Conservation (phyloP, 495 filamentous ascomycete genomes). For the Oleoguttula mirabilis region DNA sequence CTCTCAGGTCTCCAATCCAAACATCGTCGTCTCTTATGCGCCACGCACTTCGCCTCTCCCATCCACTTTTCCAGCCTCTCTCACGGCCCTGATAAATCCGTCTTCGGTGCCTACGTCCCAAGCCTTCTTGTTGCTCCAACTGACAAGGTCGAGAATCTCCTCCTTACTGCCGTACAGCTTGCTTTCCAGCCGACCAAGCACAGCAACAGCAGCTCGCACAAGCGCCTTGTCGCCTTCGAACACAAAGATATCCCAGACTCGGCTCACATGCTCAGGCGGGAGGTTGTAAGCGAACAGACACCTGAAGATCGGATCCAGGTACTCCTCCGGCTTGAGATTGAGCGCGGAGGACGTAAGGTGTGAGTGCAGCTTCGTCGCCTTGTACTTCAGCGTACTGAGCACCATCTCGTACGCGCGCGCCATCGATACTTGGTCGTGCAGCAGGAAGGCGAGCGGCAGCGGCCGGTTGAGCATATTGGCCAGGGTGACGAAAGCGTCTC, state of each 20-base stretch:
- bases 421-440: constrained; percentile 60
- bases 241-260: constrained; percentile 88
- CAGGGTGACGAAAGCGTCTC: constrained; percentile 67
- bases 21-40: no score
- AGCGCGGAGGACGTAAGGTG: constrained; percentile 45
- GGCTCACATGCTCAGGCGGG: constrained; percentile 59
- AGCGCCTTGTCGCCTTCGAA: constrained; percentile 83
- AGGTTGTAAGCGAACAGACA: constrained; percentile 46
- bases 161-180: constrained; percentile 46
- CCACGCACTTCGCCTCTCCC: not conserved
- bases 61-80: constrained; percentile 54
- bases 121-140: constrained; percentile 33
- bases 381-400: constrained; percentile 56
- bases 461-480: constrained; percentile 84
- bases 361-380: constrained; percentile 54
- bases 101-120: constrained; percentile 45
- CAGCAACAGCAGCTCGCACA: constrained; percentile 64
- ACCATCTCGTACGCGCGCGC: constrained; percentile 59
- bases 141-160: constrained; percentile 42
- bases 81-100: constrained; percentile 55
- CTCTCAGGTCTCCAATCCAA: no score
- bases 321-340: constrained; percentile 37
- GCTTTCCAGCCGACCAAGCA: constrained; percentile 50
- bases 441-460: constrained; percentile 76
- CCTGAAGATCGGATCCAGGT: constrained; percentile 48